Evolutionary conservation across 805 yeast species (phyloP).

Genomic region (Geotrichum ghanense): DNA sequence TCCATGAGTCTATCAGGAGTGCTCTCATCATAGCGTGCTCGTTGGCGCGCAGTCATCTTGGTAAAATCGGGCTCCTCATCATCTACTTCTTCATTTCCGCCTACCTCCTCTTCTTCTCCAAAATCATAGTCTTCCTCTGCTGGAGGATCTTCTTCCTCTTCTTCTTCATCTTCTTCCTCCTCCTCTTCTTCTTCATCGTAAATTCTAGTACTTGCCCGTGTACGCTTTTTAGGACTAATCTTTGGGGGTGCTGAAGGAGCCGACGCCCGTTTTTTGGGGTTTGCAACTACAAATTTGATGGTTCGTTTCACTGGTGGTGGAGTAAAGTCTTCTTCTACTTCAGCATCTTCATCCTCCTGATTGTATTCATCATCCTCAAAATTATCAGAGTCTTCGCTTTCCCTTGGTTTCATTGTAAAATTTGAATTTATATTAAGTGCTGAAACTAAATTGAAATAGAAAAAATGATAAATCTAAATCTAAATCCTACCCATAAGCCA

Average conservation of each 20-base stretch:
- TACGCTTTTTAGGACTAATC: not conserved
- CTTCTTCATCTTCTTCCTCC: conserved; percentile 5
- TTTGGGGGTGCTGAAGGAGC: not conserved
- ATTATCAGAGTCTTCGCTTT: no score
- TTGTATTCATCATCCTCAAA: conserved; percentile 10
- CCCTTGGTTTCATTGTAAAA: no score
- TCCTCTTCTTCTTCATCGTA: conserved; percentile 8
- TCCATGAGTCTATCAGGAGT: conserved; percentile 19
- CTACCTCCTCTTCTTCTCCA: conserved; percentile 13
- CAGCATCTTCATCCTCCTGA: conserved; percentile 10
- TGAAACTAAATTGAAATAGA: no score
- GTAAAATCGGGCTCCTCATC: conserved; percentile 16
- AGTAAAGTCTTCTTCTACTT: conserved; percentile 10
- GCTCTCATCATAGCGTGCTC: conserved; percentile 21
- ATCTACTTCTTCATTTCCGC: conserved; percentile 16
- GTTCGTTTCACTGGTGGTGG: not conserved
- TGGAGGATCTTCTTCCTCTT: conserved; percentile 14
- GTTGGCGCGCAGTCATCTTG: conserved; percentile 31
- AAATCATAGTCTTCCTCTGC: conserved; percentile 12
- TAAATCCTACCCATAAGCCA: no score
- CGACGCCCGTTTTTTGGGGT: not conserved
- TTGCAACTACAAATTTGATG: conserved; percentile 1
- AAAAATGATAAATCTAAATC: no score
- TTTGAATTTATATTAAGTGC: no score
- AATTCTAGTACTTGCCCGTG: not conserved